Evolutionary conservation across 2,329 filamentous ascomycete genomes (phyloP), one percentile per base, ranked within the genome.

Genomic region (Eurotiales sp.): DNA sequence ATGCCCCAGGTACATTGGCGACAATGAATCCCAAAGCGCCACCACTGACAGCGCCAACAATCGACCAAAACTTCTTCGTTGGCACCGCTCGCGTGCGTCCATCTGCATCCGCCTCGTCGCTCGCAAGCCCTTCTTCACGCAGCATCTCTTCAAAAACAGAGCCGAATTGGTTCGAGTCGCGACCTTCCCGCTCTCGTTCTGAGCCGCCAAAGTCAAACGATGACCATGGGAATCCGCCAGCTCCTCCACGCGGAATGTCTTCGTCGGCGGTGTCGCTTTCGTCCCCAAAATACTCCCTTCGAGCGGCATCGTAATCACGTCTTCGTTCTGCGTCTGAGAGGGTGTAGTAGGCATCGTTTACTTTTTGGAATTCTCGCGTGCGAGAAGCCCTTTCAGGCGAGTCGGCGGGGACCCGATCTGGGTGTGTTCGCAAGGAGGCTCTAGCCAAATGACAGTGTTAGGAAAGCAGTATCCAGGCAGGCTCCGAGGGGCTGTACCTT

Each of bases 11-110:
- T 44, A 96, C 83, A 66, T 97, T 97, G 23, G 86, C 93, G 22
- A 97, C 81, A 59, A 99, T 99, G 69, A 97, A 97, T 0, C 93
- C 93, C 68, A 99, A 80, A 2, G 90, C 88, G 11, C 86, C 92
- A 27, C 93, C 93, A 64, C 89, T 93, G 36, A 92, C 70, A 1
- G 90, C 90, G 3, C 93, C 93, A 1, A 96, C 67, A 56, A 96
- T 70, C 51, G 84, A 80, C 92, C 93, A 99, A 70, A 99, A 95
- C 60, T 84, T 84, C 55, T 82, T 78, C 2, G 84, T 92, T 1
- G 80, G 81, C 14, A 65, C 60, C 11, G 64, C 58, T 7, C 54
- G 61, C 48, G 58, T 56, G 19, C 44, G 61, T 11, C 78, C 78
- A 42, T 70, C 65, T 43, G 78, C 80, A 15, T 80, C 79, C 4